phyloP scores from a whole-genome alignment of 441 rosid genomes.

The Brassica hybrid region DNA sequence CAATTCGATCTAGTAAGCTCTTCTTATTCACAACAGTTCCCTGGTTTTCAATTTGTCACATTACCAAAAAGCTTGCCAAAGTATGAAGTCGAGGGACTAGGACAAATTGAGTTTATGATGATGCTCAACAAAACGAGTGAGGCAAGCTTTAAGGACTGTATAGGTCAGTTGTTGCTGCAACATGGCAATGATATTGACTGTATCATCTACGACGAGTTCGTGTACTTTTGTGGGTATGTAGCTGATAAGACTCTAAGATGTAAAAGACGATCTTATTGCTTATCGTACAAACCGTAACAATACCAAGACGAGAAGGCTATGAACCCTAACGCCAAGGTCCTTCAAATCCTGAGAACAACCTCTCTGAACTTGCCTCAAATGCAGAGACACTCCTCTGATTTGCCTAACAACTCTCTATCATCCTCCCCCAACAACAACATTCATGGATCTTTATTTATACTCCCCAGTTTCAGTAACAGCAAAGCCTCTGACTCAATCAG shows the following conservation, averaged over 20 bases:
- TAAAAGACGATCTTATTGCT: no score
- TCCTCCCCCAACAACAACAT: no score
- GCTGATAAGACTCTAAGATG: constrained; percentile 15
- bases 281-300: no score
- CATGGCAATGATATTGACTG: constrained; percentile 23
- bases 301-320: no score
- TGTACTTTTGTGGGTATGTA: constrained; percentile 47
- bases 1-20: constrained; percentile 12
- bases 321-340: no score
- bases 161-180: constrained; percentile 12
- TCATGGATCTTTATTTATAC: no score
- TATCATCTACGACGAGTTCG: constrained; percentile 47
- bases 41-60: constrained; percentile 15
- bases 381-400: no score
- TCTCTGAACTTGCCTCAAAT: no score
- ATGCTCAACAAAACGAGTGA: constrained; percentile 13
- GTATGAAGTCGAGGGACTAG: neutral
- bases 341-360: no score
- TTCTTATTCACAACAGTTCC: neutral
- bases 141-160: constrained; percentile 19
- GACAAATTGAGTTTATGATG: neutral
- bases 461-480: no score
- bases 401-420: no score
- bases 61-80: neutral
- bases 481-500: no score